These are phyloP conservation scores for Fusarium robinianum DNA, from an alignment of 2,329 filamentous ascomycete genomes.

Conservation along the genomic window DNA sequence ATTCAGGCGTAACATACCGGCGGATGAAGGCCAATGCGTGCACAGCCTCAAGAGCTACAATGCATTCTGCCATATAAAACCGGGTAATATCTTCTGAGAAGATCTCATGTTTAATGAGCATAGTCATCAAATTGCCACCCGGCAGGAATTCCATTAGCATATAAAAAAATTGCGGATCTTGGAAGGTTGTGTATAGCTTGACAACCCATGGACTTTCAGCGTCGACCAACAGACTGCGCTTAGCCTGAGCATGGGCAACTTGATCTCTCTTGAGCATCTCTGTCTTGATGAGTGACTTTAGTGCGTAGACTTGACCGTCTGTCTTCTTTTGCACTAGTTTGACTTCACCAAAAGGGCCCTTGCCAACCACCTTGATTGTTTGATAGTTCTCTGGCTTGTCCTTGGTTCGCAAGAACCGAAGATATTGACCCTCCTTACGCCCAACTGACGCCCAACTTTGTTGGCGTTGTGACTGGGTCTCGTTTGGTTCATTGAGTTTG, in stretches of 20 bases:
- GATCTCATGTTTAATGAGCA: slow-evolving; percentile 99
- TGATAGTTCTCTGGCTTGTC: slow-evolving; percentile 94
- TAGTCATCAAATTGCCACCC: slow-evolving; percentile 98
- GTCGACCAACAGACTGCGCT: slow-evolving; percentile 96
- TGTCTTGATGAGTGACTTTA: slow-evolving; percentile 97
- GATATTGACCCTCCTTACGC: slow-evolving; percentile 87
- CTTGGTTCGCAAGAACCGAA: slow-evolving; percentile 91
- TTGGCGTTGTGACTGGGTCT: slow-evolving; percentile 76
- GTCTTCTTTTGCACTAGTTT: slow-evolving; percentile 96
- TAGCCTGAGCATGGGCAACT: slow-evolving; percentile 92
- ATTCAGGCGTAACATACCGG: slow-evolving; percentile 68
- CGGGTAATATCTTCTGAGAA: slow-evolving; percentile 98
- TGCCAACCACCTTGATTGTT: slow-evolving; percentile 97
- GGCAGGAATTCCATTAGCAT: slow-evolving; percentile 99
- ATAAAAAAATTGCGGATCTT: slow-evolving; percentile 94
- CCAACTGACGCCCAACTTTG: slow-evolving; percentile 84
- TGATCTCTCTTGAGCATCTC: slow-evolving; percentile 99
- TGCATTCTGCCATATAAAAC: slow-evolving; percentile 98
- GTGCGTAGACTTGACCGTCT: slow-evolving; percentile 95
- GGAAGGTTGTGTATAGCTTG: slow-evolving; percentile 97
- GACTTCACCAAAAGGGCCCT: slow-evolving; percentile 98
- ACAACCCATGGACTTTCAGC: slow-evolving; percentile 99
- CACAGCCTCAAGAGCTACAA: slow-evolving; percentile 97
- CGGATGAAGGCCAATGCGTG: slow-evolving; percentile 98
- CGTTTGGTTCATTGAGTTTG: slow-evolving; percentile 76